phyloP scores from a whole-genome alignment of 2,329 filamentous ascomycete species.

The Geoglossum cookeanum region DNA sequence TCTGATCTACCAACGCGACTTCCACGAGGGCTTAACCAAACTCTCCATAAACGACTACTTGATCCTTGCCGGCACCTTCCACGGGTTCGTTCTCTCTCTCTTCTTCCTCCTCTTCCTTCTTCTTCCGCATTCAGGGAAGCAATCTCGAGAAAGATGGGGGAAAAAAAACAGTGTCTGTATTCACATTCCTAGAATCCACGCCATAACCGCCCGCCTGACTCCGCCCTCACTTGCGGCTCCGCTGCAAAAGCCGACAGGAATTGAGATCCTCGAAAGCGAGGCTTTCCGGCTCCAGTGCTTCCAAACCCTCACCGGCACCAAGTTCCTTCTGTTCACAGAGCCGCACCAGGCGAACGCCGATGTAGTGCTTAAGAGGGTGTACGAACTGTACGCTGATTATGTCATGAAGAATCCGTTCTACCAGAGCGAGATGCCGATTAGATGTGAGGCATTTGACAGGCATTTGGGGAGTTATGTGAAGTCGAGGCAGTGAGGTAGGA shows the following conservation, averaged over 20 bases:
- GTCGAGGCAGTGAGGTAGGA: conserved; percentile 28
- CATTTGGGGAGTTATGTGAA: conserved; percentile 66
- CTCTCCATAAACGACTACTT: conserved; percentile 92
- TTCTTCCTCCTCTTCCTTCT: not conserved
- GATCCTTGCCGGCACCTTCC: conserved; percentile 90
- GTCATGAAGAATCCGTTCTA: conserved; percentile 99
- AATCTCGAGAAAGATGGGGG: too few species aligned
- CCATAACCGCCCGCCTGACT: conserved; percentile 38
- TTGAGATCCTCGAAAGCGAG: conserved; percentile 85
- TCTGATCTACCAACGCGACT: conserved; percentile 88
- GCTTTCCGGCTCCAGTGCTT: conserved; percentile 95
- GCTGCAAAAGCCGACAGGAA: conserved; percentile 32
- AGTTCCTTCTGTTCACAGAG: conserved; percentile 92
- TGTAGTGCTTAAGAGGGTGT: conserved; percentile 62
- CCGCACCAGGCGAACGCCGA: conserved; percentile 75
- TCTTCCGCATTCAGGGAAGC: not conserved
- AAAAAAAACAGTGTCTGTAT: not conserved
- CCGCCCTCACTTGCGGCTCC: conserved; percentile 18
- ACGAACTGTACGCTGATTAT: conserved; percentile 89
- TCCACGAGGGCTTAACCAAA: conserved; percentile 70
- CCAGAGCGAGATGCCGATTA: conserved; percentile 89
- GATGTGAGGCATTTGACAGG: conserved; percentile 88
- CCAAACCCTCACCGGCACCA: conserved; percentile 81
- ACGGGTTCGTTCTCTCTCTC: conserved; percentile 52
- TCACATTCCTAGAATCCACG: conserved; percentile 33